Percentiles rank a stretch among this genome's conserved stretches.
phyloP scores from a whole-genome alignment of 2,329 filamentous ascomycete genomes.

The Aspergillus brasiliensis region DNA sequence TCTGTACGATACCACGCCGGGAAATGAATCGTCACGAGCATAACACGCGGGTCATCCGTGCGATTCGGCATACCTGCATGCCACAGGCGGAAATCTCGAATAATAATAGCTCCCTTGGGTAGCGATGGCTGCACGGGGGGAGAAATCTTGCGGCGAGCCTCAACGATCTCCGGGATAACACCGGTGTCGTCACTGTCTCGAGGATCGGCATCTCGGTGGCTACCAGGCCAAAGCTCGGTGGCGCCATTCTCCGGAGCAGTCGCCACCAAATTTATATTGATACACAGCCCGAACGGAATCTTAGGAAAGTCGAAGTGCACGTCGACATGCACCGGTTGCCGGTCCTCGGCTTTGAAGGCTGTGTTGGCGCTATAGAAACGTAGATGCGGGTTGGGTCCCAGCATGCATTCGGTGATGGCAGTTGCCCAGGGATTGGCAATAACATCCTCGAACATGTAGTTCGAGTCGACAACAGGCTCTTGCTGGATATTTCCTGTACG shows the following conservation, averaged over 20 bases:
- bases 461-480: conserved; percentile 37
- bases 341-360: conserved; percentile 38
- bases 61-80: conserved; percentile 55
- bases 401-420: conserved; percentile 38
- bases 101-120: conserved; percentile 48
- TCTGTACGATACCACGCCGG: conserved; percentile 40
- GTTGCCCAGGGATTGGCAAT: conserved; percentile 44
- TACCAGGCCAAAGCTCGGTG: conserved; percentile 56
- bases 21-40: conserved; percentile 47
- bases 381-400: conserved; percentile 41
- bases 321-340: conserved; percentile 48
- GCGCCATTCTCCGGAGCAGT: conserved; percentile 50
- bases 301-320: conserved; percentile 52
- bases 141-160: conserved; percentile 32
- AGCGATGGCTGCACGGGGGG: conserved; percentile 45
- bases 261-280: conserved; percentile 52
- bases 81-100: conserved; percentile 53
- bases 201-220: conserved; percentile 45
- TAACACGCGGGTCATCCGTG: conserved; percentile 46
- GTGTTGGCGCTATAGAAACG: conserved; percentile 46
- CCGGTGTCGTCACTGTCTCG: conserved; percentile 20
- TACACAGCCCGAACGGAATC: conserved; percentile 52
- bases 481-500: conserved; percentile 46
- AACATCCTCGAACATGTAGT: conserved; percentile 42
- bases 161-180: conserved; percentile 37